Conservation (phyloP, 2,329 filamentous ascomycete species). For the Aspergillus fijiensis region DNA sequence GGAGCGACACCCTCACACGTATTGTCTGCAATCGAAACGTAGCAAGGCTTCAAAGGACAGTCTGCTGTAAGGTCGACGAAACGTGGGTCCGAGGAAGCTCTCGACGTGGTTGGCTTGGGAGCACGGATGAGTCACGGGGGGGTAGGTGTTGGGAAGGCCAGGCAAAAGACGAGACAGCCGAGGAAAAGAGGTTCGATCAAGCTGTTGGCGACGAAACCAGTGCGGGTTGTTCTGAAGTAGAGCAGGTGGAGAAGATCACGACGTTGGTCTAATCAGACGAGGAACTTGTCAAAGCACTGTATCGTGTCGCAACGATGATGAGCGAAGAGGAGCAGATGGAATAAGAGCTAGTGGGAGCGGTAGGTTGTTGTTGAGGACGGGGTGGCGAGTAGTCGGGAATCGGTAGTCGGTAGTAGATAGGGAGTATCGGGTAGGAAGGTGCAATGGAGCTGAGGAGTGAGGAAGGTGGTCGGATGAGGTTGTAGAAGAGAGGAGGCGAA, state of each 20-base stretch:
- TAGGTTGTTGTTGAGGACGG: conserved; percentile 6
- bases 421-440: conserved; percentile 16
- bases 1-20: conserved; percentile 17
- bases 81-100: conserved; percentile 21
- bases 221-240: conserved; percentile 17
- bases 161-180: conserved; percentile 14
- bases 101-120: conserved; percentile 16
- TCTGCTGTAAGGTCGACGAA: conserved; percentile 4
- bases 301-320: conserved; percentile 5
- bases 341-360: conserved; percentile 2
- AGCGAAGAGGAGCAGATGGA: conserved; percentile 2
- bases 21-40: conserved; percentile 17
- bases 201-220: conserved; percentile 12
- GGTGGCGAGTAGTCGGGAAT: conserved; percentile 2
- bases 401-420: conserved; percentile 10
- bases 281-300: conserved; percentile 7
- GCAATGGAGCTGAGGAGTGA: conserved; percentile 14
- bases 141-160: conserved; percentile 17
- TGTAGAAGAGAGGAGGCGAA: conserved; percentile 15
- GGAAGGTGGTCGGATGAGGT: conserved; percentile 13
- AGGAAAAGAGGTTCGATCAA: background rate
- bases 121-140: conserved; percentile 22
- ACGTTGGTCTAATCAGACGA: conserved; percentile 6
- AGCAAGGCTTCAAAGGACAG: conserved; percentile 12
- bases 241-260: conserved; percentile 15